Evolutionary conservation across 345 rosid species (phyloP).

Genomic region (Heritiera fomes): DNA sequence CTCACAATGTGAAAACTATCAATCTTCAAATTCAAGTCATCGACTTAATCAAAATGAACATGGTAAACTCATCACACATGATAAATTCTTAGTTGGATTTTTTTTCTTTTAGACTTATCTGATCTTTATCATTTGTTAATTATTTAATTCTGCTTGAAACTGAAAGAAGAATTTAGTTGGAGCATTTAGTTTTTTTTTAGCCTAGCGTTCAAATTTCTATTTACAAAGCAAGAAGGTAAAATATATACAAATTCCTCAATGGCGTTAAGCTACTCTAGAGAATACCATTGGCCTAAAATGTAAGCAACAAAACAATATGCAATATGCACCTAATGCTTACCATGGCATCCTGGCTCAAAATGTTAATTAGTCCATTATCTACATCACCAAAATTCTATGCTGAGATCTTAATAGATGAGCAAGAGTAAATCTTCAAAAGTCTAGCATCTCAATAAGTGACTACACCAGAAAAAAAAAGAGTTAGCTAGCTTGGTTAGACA

Average conservation of each 20-base stretch:
- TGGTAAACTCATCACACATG: no score
- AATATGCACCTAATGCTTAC: not conserved
- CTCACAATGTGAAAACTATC: no score
- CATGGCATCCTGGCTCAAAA: not conserved
- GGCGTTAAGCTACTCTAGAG: not conserved
- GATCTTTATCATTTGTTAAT: no score
- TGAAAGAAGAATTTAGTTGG: no score
- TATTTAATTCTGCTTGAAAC: no score
- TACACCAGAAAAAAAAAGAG: not conserved
- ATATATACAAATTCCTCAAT: not conserved
- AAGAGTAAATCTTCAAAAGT: not conserved
- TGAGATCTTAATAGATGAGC: not conserved
- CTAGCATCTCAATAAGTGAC: not conserved
- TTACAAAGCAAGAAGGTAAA: not conserved
- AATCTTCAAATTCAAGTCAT: no score
- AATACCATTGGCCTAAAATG: not conserved
- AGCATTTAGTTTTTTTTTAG: no score
- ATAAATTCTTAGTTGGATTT: no score
- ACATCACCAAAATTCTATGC: not conserved
- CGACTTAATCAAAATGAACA: no score
- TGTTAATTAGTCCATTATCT: not conserved
- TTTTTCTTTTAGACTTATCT: no score
- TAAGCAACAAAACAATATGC: not conserved
- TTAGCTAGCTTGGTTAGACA: conserved; percentile 36
- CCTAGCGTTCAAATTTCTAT: not conserved